Base-by-base conservation (phyloP, 352 stramenopile species). In the Globisporangium nodosum region DNA sequence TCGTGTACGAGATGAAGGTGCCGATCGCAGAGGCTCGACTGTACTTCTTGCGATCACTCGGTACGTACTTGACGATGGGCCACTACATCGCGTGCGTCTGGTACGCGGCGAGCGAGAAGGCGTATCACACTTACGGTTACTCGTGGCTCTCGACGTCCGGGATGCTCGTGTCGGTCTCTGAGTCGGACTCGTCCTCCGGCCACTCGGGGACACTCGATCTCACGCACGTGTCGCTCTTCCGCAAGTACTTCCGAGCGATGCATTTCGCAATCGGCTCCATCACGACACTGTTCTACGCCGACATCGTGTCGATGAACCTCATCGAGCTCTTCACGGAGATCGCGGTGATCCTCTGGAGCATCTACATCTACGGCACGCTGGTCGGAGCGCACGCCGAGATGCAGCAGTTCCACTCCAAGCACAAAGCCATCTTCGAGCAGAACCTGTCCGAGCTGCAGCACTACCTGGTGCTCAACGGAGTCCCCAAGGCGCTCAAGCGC, bases 341-440 rank as follows among this genome's bases (percentile, higher is more conserved):
- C 24, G 53, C 33, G 0, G 78, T 85, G 35, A 86, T 85, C 8
- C 55, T 89, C 0, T 73, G 61, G 59, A 83, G 75, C 46, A 89
- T 88, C 21, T 91, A 91, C 64, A 81, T 89, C 42, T 89, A 84
- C 40, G 81, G 81, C 24, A 69, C 80, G 3, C 64, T 91, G 1
- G 73, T 91, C 0, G 81, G 78, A 0, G 78, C 77, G 0, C 77
- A 89, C 15, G 73, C 75, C 1, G 77, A 87, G 20, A 45, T 86
- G 21, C 51, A 87, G 0, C 73, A 86, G 43, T 60, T 71, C 12
- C 65, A 83, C 35, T 73, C 74, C 16, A 62, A 68, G 6, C 59
- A 66, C 16, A 70, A 86, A 30, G 81, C 81, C 27, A 61, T 70
- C 0, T 88, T 89, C 45, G 81, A 91, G 58, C 74, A 91, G 51